These are phyloP conservation scores for Kentomonas sorsogonicus DNA, from an alignment of 208 protist genomes.

Conservation along the genomic window DNA sequence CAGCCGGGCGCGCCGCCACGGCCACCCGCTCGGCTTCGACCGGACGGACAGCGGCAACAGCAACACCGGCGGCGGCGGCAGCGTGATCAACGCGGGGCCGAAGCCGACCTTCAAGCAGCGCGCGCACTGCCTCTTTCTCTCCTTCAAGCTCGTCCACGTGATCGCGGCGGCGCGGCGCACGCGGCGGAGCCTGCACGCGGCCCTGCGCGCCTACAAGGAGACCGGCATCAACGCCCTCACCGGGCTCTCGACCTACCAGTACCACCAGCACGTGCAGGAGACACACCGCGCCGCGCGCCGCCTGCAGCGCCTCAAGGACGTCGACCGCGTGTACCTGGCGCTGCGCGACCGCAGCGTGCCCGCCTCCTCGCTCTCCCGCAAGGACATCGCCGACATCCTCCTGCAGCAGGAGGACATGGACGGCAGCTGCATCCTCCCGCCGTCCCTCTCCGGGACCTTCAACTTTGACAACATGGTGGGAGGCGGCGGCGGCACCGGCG, in stretches of 20 bases:
- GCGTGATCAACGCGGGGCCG: too few species aligned
- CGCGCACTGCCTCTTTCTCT: constrained; percentile 20
- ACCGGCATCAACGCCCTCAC: constrained; percentile 32
- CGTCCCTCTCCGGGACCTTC: too few species aligned
- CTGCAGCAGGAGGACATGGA: too few species aligned
- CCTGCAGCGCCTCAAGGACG: constrained; percentile 54
- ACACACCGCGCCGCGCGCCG: constrained; percentile 31
- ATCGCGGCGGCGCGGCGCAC: constrained; percentile 37
- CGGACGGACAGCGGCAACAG: too few species aligned
- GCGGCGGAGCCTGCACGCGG: constrained; percentile 29
- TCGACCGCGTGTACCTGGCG: constrained; percentile 44
- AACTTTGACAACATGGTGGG: too few species aligned
- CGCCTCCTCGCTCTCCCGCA: constrained; percentile 41
- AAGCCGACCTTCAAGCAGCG: constrained; percentile 22
- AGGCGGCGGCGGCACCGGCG: too few species aligned
- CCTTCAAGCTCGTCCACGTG: constrained; percentile 30
- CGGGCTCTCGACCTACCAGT: constrained; percentile 39
- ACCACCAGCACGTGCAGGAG: constrained; percentile 30
- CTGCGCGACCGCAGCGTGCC: constrained; percentile 32
- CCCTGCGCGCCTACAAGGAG: constrained; percentile 32
- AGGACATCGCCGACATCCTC: constrained; percentile 47
- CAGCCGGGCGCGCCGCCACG: constrained; percentile 22
- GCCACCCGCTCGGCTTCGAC: too few species aligned
- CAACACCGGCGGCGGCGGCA: too few species aligned
- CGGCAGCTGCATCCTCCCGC: too few species aligned